Conservation (phyloP, 169 alveolate species). For the Eimeria acervulina region DNA sequence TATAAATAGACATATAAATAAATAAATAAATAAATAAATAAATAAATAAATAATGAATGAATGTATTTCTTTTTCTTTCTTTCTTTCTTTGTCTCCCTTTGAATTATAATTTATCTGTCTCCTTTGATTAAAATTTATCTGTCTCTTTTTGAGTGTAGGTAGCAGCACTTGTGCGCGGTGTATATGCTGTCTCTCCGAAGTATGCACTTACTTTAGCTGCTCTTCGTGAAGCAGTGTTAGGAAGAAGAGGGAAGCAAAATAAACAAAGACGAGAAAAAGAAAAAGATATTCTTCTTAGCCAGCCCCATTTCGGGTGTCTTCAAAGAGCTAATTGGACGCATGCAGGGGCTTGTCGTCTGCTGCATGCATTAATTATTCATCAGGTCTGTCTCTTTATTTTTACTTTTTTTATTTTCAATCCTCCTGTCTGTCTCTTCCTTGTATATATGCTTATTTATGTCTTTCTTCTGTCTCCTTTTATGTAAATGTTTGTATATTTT, state of each 20-base stretch:
- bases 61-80: not conserved
- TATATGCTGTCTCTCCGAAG: not conserved
- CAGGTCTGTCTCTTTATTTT: slow-evolving; percentile 16
- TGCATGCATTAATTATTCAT: slow-evolving; percentile 72
- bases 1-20: too few relatives aligned
- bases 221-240: slow-evolving; percentile 68
- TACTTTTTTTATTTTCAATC: too few relatives aligned
- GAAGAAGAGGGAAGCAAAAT: slow-evolving; percentile 17
- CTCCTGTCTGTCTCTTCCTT: too few relatives aligned
- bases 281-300: too few relatives aligned
- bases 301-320: slow-evolving; percentile 70
- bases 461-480: too few relatives aligned
- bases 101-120: not conserved
- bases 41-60: too few relatives aligned
- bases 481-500: too few relatives aligned
- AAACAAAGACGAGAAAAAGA: not conserved
- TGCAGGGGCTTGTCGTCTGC: slow-evolving; percentile 18
- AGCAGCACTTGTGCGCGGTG: slow-evolving; percentile 23
- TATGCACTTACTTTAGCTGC: slow-evolving; percentile 61
- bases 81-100: not conserved
- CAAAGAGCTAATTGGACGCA: slow-evolving; percentile 29
- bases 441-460: too few relatives aligned
- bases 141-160: slow-evolving; percentile 35
- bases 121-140: not conserved
- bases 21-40: too few relatives aligned